Evolutionary conservation across 2,329 filamentous ascomycete genomes (phyloP).

Genomic region (Thermochaetoides dissita): DNA sequence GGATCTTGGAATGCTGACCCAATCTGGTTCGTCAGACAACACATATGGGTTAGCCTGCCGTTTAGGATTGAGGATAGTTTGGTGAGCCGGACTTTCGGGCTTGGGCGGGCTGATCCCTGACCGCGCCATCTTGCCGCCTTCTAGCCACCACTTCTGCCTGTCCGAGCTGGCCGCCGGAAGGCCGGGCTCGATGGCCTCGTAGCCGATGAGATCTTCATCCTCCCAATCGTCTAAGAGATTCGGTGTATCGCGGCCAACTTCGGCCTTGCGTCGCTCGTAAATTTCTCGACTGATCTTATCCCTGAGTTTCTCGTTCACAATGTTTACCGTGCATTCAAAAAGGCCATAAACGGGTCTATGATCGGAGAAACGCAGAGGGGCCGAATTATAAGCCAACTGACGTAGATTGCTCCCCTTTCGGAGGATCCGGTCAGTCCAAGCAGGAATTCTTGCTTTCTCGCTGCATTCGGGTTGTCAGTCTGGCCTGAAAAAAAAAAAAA

Average conservation of each 20-base stretch:
- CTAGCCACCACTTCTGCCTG: conserved; percentile 56
- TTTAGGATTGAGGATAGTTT: conserved; percentile 55
- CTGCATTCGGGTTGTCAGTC: conserved; percentile 24
- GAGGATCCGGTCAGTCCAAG: conserved; percentile 91
- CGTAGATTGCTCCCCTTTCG: conserved; percentile 72
- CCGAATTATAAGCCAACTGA: conserved; percentile 70
- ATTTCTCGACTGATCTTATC: conserved; percentile 60
- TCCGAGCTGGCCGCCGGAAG: conserved; percentile 55
- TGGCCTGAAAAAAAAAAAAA: no score
- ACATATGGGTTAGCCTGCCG: conserved; percentile 73
- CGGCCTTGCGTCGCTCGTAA: conserved; percentile 54
- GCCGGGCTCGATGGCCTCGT: conserved; percentile 71
- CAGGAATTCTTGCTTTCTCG: conserved; percentile 87
- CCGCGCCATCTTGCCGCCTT: conserved; percentile 59
- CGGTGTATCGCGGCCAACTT: conserved; percentile 50
- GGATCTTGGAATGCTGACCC: conserved; percentile 53
- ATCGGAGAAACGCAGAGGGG: conserved; percentile 78
- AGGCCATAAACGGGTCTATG: conserved; percentile 89
- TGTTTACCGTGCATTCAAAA: conserved; percentile 71
- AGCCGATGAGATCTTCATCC: conserved; percentile 69
- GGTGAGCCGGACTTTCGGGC: conserved; percentile 29
- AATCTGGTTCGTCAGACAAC: conserved; percentile 62
- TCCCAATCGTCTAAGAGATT: conserved; percentile 45
- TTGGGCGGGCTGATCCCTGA: conserved; percentile 55
- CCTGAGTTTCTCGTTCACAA: conserved; percentile 62